These are phyloP conservation scores for Dryas integrifolia DNA, from an alignment of 331 rosid species.

Conservation along the genomic window DNA sequence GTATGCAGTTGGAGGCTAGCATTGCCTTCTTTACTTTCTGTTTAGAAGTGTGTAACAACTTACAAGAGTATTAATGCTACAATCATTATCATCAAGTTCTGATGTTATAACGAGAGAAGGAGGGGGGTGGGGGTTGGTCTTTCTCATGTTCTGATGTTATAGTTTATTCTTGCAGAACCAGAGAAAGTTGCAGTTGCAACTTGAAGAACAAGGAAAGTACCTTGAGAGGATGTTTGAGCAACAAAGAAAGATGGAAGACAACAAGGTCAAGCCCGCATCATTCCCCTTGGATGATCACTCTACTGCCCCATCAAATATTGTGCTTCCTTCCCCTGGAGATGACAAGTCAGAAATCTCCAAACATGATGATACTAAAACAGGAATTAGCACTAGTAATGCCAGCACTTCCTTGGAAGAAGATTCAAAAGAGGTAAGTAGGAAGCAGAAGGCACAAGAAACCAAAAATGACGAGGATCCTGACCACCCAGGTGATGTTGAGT, in stretches of 20 bases:
- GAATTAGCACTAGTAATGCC: slow-evolving; percentile 16
- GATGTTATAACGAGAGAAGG: not conserved
- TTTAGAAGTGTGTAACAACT: not conserved
- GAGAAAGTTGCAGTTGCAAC: slow-evolving; percentile 77
- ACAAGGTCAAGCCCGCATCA: slow-evolving; percentile 46
- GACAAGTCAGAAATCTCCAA: slow-evolving; percentile 30
- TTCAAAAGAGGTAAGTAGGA: slow-evolving; percentile 35
- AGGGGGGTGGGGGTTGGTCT: not conserved
- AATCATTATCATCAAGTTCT: no score
- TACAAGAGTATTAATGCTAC: no score
- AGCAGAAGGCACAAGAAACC: slow-evolving; percentile 35
- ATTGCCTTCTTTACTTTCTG: slow-evolving; percentile 1
- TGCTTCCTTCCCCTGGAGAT: slow-evolving; percentile 1
- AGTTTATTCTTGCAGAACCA: slow-evolving; percentile 51
- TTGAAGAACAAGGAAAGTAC: slow-evolving; percentile 79
- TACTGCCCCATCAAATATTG: slow-evolving; percentile 20
- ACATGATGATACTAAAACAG: slow-evolving; percentile 24
- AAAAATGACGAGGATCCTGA: slow-evolving; percentile 27
- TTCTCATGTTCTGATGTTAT: slow-evolving; percentile 22
- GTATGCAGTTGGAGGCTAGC: slow-evolving; percentile 36
- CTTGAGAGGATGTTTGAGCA: slow-evolving; percentile 81
- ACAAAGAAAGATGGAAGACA: slow-evolving; percentile 55
- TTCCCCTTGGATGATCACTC: slow-evolving; percentile 40
- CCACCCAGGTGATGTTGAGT: slow-evolving; percentile 13
- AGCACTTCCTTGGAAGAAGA: slow-evolving; percentile 24